Evolutionary conservation across 805 yeast species (phyloP).

Genomic region (Naumovozyma baii): DNA sequence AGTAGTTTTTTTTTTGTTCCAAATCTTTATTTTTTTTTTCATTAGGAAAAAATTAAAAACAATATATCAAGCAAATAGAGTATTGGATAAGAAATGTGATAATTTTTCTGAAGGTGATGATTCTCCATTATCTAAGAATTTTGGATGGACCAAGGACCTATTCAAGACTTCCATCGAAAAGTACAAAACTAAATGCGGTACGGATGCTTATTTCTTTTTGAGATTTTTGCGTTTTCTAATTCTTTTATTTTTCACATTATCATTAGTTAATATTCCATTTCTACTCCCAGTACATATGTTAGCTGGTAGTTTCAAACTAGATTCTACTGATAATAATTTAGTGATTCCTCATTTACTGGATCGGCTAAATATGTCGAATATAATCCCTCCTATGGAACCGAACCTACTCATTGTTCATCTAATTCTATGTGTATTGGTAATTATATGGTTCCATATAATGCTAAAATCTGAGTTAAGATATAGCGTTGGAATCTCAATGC

Average conservation of each 20-base stretch:
- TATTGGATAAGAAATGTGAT: background rate
- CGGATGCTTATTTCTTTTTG: slow-evolving; percentile 68
- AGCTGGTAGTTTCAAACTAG: slow-evolving; percentile 15
- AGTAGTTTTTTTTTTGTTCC: slow-evolving; percentile 42
- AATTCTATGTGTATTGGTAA: slow-evolving; percentile 43
- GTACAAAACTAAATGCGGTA: slow-evolving; percentile 38
- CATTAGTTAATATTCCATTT: slow-evolving; percentile 46
- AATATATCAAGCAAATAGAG: slow-evolving; percentile 46
- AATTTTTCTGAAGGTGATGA: slow-evolving; percentile 12
- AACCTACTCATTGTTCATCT: slow-evolving; percentile 53
- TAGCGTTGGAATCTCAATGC: slow-evolving; percentile 41
- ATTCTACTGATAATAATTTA: slow-evolving; percentile 1
- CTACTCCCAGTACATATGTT: slow-evolving; percentile 52
- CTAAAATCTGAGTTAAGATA: slow-evolving; percentile 47
- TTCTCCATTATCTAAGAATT: background rate
- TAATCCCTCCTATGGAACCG: slow-evolving; percentile 32
- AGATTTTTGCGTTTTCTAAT: slow-evolving; percentile 48
- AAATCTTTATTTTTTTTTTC: slow-evolving; percentile 36
- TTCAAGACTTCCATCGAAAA: slow-evolving; percentile 33
- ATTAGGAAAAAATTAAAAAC: slow-evolving; percentile 30
- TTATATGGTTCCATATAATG: slow-evolving; percentile 47
- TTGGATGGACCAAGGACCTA: slow-evolving; percentile 9
- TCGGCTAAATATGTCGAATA: slow-evolving; percentile 58
- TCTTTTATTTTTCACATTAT: slow-evolving; percentile 42
- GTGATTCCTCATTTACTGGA: slow-evolving; percentile 36